A percentile compares a stretch with the other conserved stretches of the same genome.
Conservation (phyloP, 208 protist species). For the Leishmania arabica region DNA sequence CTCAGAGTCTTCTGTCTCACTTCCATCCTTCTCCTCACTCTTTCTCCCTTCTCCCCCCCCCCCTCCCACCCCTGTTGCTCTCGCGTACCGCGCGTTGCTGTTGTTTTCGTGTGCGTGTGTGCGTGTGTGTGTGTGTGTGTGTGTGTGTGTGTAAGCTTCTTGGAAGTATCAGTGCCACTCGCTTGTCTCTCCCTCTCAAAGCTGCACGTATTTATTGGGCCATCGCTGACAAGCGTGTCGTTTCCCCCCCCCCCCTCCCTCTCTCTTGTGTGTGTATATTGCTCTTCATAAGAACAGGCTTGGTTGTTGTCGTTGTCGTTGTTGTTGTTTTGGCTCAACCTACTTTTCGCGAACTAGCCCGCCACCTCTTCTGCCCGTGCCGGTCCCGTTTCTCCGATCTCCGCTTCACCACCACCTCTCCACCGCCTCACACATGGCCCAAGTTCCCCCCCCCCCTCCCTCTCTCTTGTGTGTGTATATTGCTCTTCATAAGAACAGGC, state of each 20-base stretch:
- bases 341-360: background rate
- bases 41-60: background rate
- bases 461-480: background rate
- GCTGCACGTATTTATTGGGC: too few relatives aligned
- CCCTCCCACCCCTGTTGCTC: background rate
- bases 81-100: background rate
- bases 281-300: slow-evolving; percentile 1
- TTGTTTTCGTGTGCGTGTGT: too few relatives aligned
- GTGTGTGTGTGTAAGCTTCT: background rate
- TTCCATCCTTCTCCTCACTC: background rate
- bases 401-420: too few relatives aligned
- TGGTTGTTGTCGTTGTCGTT: too few relatives aligned
- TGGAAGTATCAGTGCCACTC: background rate
- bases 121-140: background rate
- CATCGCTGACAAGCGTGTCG: too few relatives aligned
- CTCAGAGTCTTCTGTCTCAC: background rate
- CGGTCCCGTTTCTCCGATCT: too few relatives aligned
- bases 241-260: too few relatives aligned
- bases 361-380: background rate
- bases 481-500: slow-evolving; percentile 1
- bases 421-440: too few relatives aligned
- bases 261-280: background rate
- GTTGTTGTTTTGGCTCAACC: background rate
- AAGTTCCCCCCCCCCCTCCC: too few relatives aligned
- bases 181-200: background rate